These are phyloP conservation scores for Myxozyma neotropica DNA, from an alignment of 805 yeast species.

Conservation along the genomic window DNA sequence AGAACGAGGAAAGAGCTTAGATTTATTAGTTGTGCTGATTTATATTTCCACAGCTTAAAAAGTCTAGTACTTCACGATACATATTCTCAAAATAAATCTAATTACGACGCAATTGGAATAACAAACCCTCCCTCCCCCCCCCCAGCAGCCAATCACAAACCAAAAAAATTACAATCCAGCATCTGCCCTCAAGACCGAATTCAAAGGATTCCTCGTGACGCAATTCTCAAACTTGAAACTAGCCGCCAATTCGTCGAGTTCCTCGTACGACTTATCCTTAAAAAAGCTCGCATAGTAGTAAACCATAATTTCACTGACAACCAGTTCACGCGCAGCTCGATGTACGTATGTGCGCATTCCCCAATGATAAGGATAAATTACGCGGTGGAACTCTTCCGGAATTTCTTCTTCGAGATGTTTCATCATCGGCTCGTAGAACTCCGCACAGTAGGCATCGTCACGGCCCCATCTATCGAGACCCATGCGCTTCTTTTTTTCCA, in stretches of 20 bases:
- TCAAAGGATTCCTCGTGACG: conserved; percentile 49
- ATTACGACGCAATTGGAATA: too few species aligned
- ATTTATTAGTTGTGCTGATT: too few species aligned
- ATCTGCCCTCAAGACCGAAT: conserved; percentile 30
- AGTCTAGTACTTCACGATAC: too few species aligned
- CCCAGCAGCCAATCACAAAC: too few species aligned
- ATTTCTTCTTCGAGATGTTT: conserved; percentile 47
- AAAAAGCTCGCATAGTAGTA: conserved; percentile 53
- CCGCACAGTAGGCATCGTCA: conserved; percentile 48
- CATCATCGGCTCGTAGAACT: conserved; percentile 45
- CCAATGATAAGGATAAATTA: conserved; percentile 50
- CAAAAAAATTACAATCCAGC: background rate
- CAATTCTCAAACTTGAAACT: conserved; percentile 54
- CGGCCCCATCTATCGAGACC: conserved; percentile 57
- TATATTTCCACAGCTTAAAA: too few species aligned
- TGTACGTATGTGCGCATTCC: conserved; percentile 45
- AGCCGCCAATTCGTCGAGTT: conserved; percentile 56
- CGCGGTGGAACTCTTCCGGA: conserved; percentile 48
- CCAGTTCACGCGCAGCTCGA: conserved; percentile 49
- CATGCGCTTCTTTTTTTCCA: conserved; percentile 48
- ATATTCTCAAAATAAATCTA: too few species aligned
- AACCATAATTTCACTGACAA: conserved; percentile 50
- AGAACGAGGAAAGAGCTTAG: too few species aligned
- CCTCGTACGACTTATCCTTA: conserved; percentile 48
- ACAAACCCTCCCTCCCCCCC: too few species aligned